Evolutionary conservation across 805 yeast species (phyloP), one percentile per base, ranked within the genome.

Genomic region (Ogataea angusta): DNA sequence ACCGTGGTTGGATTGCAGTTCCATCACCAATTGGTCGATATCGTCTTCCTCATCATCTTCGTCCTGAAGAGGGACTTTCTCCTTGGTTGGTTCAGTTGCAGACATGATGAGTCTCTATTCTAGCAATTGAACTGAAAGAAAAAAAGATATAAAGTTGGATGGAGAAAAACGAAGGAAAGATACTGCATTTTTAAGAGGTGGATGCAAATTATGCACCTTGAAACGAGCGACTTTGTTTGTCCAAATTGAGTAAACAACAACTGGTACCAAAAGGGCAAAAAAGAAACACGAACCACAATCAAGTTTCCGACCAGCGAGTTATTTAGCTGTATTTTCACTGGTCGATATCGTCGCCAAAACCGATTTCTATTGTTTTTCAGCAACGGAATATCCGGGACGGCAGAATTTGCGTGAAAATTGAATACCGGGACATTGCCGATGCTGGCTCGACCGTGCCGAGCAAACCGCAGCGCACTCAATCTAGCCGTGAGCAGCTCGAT

Each of bases 1-100:
- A 53, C 74, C 78, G 51, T 71, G 73, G 66, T 80, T 69, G 51
- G 85, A 79, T 70, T 87, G 95, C 59, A 88, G 73, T 60, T 87
- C 95, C 51, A 77, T 73, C 57, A 82, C 77, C 66, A 82, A 76
- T 64, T 80, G 85, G 58, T 80, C 85, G 53, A 80, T 80, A 59
- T 80, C 85, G 48, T 76, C 84, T 51, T 78, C 84, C 37, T 75
- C 83, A 23, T 76, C 84, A n/a, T 72, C 80, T 13, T 66, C 76
- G 16, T 63, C 78, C 30, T 55, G 75, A 42, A 49, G 39, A 37
- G 58, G 57, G 34, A 47, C 47, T 51, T 58, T 57, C 46, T 60
- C 64, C 40, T 47, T 47, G 15, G 53, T 51, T 34, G 55, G 49
- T 35, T 46, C 49, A 35, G 49, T 45, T 26, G 45, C 53, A 44